phyloP scores from a whole-genome alignment of 2,329 filamentous ascomycete genomes.

The Aspergillus aculeatus region DNA sequence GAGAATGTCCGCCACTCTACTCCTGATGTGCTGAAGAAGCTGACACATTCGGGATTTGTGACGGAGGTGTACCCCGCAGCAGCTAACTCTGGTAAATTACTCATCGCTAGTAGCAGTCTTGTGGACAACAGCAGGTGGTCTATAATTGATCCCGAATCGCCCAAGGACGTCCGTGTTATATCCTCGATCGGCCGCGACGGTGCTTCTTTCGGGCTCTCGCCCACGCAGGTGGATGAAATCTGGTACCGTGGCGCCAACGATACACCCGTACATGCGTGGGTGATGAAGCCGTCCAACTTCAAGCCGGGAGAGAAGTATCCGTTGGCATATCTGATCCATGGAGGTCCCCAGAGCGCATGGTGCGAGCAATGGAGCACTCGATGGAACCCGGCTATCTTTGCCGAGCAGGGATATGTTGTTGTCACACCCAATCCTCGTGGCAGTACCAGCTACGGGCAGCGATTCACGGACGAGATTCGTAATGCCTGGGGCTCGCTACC shows the following conservation, averaged over 20 bases:
- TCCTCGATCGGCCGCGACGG: conserved; percentile 41
- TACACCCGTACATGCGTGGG: conserved; percentile 46
- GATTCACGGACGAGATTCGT: conserved; percentile 53
- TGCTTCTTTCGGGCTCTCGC: conserved; percentile 42
- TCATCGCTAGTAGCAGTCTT: conserved; percentile 45
- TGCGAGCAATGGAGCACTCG: conserved; percentile 55
- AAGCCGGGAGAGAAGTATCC: conserved; percentile 51
- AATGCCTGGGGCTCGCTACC: conserved; percentile 55
- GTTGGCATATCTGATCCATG: conserved; percentile 55
- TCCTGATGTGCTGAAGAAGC: conserved; percentile 34
- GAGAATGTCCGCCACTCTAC: conserved; percentile 29
- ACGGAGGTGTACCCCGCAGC: conserved; percentile 39
- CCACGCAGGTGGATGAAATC: conserved; percentile 44
- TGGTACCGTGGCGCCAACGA: conserved; percentile 49
- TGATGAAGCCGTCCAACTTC: conserved; percentile 50
- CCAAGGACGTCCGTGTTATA: conserved; percentile 31
- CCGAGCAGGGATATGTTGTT: conserved; percentile 61
- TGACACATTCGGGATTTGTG: conserved; percentile 44
- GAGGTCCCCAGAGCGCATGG: conserved; percentile 53
- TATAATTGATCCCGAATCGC: conserved; percentile 38
- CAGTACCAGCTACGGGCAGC: conserved; percentile 57
- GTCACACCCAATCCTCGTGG: conserved; percentile 61
- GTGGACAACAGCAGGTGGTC: conserved; percentile 47
- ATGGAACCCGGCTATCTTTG: conserved; percentile 58
- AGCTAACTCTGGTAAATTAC: conserved; percentile 36